Evolutionary conservation across 2,329 filamentous ascomycete species (phyloP).

Genomic region (Trichoderma oligosporum): DNA sequence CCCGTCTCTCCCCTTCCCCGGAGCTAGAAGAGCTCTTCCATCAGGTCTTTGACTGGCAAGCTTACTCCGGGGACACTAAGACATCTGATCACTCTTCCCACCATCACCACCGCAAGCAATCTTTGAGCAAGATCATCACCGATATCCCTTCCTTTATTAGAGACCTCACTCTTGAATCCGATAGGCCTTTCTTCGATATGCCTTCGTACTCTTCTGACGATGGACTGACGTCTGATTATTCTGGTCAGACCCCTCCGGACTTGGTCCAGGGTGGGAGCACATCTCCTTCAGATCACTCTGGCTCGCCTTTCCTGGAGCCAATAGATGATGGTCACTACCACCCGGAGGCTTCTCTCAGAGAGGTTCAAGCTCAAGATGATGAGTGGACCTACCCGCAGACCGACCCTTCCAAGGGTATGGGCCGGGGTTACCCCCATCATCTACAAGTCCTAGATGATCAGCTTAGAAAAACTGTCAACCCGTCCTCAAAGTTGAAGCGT

Average conservation of each 20-base stretch:
- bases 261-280: slow-evolving; percentile 38
- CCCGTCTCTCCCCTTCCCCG: slow-evolving; percentile 36
- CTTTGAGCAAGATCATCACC: slow-evolving; percentile 35
- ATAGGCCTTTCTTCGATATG: slow-evolving; percentile 35
- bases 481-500: slow-evolving; percentile 34
- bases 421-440: slow-evolving; percentile 32
- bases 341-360: slow-evolving; percentile 32
- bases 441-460: slow-evolving; percentile 32
- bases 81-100: slow-evolving; percentile 30
- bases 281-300: slow-evolving; percentile 40
- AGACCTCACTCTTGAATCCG: slow-evolving; percentile 34
- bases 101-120: slow-evolving; percentile 29
- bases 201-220: slow-evolving; percentile 34
- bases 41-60: slow-evolving; percentile 38
- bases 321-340: slow-evolving; percentile 31
- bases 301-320: slow-evolving; percentile 33
- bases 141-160: slow-evolving; percentile 35
- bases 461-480: slow-evolving; percentile 25
- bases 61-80: slow-evolving; percentile 33
- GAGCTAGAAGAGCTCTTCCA: slow-evolving; percentile 37
- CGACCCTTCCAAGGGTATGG: slow-evolving; percentile 31
- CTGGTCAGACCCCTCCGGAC: slow-evolving; percentile 38
- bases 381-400: slow-evolving; percentile 41
- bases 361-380: slow-evolving; percentile 38
- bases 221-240: slow-evolving; percentile 34